Evolutionary conservation across 2,329 filamentous ascomycete genomes (phyloP).

Genomic region (Cordyceps cateniannulata): DNA sequence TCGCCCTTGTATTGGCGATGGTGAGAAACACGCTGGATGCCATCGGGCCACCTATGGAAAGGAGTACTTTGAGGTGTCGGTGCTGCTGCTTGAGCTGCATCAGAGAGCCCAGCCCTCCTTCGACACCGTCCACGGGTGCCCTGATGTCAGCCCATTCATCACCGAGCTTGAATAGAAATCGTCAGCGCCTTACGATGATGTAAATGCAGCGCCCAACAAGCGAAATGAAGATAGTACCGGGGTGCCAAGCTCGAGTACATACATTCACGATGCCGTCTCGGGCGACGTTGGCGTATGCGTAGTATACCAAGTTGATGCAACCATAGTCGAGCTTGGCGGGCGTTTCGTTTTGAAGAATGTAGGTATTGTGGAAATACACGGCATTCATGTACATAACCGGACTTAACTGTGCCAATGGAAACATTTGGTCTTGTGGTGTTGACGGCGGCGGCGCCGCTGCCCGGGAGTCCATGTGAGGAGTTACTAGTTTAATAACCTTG

Average conservation of each 20-base stretch:
- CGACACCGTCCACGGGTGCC: constrained; percentile 64
- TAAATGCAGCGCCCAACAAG: background rate
- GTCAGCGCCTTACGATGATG: background rate
- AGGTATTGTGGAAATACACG: constrained; percentile 78
- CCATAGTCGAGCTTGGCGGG: constrained; percentile 68
- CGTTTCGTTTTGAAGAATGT: constrained; percentile 65
- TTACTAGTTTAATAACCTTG: background rate
- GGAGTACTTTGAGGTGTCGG: constrained; percentile 63
- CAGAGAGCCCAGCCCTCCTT: constrained; percentile 67
- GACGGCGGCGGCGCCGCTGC: background rate
- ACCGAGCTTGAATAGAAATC: constrained; percentile 49
- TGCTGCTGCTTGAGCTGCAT: constrained; percentile 66
- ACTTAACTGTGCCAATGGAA: background rate
- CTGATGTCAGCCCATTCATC: constrained; percentile 73
- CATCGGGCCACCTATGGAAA: constrained; percentile 66
- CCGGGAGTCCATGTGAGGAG: background rate
- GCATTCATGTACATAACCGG: constrained; percentile 60
- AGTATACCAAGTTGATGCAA: constrained; percentile 76
- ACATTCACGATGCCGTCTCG: constrained; percentile 70
- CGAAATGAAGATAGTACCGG: background rate
- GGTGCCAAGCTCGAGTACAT: constrained; percentile 30
- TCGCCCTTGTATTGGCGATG: constrained; percentile 54
- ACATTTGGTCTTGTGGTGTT: background rate
- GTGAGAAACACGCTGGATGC: constrained; percentile 61
- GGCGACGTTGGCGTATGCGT: constrained; percentile 71